Conservation (phyloP, 306 rosid genomes). For the Quercus dentata region DNA sequence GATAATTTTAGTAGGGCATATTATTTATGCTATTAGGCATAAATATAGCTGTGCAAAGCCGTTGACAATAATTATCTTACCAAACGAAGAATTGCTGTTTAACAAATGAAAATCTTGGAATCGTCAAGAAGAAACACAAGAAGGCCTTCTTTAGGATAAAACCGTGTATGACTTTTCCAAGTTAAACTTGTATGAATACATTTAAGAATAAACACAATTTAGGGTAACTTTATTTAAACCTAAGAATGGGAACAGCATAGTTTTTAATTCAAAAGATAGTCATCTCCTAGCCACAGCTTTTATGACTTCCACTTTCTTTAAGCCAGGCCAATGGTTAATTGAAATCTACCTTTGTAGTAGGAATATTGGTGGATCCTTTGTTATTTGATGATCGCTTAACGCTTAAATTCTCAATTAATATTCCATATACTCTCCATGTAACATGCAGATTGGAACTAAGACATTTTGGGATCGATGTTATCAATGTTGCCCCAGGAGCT, state of each 20-base stretch:
- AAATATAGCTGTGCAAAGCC: neutral
- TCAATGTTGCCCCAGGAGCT: constrained; percentile 80
- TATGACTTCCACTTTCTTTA: no score
- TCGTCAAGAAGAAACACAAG: neutral
- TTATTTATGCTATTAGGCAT: neutral
- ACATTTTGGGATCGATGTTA: constrained; percentile 79
- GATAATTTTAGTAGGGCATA: neutral
- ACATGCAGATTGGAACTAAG: constrained; percentile 56
- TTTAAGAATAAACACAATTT: no score
- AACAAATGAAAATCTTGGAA: neutral
- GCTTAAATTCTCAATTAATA: neutral
- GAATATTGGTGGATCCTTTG: no score
- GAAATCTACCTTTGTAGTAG: no score
- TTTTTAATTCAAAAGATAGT: no score
- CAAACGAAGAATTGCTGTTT: neutral
- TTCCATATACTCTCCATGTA: neutral
- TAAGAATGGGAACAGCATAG: no score
- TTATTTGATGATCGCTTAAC: neutral
- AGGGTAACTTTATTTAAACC: no score
- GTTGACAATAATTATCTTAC: neutral
- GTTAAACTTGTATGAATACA: no score
- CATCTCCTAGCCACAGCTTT: no score
- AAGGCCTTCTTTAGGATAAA: neutral
- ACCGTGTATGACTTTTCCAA: no score
- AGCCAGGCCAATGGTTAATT: no score